A percentile compares a stretch with the other conserved stretches of the same genome.
Evolutionary conservation across 2,329 filamentous ascomycete species (phyloP).

Genomic region (Peltaster fructicola): DNA sequence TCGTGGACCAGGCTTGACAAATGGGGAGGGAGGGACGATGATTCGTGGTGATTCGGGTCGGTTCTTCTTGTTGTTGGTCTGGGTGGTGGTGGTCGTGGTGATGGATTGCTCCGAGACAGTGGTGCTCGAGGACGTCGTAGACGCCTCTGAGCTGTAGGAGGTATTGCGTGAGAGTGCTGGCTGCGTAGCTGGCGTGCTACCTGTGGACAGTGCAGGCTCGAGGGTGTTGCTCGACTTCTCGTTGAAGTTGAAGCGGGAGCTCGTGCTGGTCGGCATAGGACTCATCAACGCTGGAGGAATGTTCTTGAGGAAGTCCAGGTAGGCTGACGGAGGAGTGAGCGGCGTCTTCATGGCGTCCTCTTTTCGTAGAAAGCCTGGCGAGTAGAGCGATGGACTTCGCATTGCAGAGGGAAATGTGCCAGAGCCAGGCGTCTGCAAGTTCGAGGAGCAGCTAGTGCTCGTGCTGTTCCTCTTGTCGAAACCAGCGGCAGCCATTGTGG

Average conservation of each 20-base stretch:
- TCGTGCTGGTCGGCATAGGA: constrained; percentile 42
- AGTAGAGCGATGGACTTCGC: constrained; percentile 47
- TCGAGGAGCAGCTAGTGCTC: constrained; percentile 9
- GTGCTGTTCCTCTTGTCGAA: constrained; percentile 23
- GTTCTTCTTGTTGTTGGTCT: constrained; percentile 4
- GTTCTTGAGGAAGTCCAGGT: constrained; percentile 81
- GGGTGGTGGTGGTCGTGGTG: constrained; percentile 7
- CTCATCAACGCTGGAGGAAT: constrained; percentile 55
- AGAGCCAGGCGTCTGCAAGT: constrained; percentile 39
- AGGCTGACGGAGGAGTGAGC: constrained; percentile 77
- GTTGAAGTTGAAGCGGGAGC: constrained; percentile 31
- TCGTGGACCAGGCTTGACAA: constrained; percentile 36
- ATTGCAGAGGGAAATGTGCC: constrained; percentile 38
- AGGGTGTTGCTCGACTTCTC: constrained; percentile 18
- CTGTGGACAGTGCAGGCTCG: constrained; percentile 12
- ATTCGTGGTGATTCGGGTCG: constrained; percentile 23
- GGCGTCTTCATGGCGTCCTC: constrained; percentile 58
- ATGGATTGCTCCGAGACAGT: constrained; percentile 7
- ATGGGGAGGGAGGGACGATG: constrained; percentile 25
- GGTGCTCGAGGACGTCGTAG: constrained; percentile 5
- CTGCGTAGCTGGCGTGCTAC: constrained; percentile 15
- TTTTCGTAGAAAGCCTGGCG: constrained; percentile 47
- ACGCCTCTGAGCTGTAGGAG: constrained; percentile 15
- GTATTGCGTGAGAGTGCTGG: constrained; percentile 19
- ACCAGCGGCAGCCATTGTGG: constrained; percentile 18